These are phyloP conservation scores for Mrakia gelida DNA, from an alignment of 768 basidiomycete genomes.

Conservation along the genomic window DNA sequence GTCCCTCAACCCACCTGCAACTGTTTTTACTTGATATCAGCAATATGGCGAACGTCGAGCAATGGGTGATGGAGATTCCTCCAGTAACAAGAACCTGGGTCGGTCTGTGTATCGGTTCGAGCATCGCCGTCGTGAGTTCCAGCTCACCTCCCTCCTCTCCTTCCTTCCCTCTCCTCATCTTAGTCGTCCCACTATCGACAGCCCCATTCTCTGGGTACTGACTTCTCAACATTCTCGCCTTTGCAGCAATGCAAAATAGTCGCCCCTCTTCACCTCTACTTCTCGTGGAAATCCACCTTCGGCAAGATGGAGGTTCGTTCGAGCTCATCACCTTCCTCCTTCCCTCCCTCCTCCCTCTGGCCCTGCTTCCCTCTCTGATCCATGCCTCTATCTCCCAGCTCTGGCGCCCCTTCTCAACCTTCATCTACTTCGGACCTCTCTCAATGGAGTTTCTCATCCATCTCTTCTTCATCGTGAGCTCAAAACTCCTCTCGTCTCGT, in stretches of 20 bases:
- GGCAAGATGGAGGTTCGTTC: slow-evolving; percentile 67
- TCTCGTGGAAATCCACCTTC: slow-evolving; percentile 80
- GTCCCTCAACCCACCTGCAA: background rate
- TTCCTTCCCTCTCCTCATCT: background rate
- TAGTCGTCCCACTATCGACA: background rate
- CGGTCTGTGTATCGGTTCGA: slow-evolving; percentile 68
- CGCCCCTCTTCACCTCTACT: slow-evolving; percentile 86
- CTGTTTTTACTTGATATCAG: background rate
- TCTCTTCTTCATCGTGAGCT: slow-evolving; percentile 91
- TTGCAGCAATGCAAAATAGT: slow-evolving; percentile 84
- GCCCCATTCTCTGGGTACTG: background rate
- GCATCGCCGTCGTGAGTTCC: slow-evolving; percentile 76
- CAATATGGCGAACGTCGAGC: slow-evolving; percentile 29
- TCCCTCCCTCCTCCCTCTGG: background rate
- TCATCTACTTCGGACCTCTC: slow-evolving; percentile 92
- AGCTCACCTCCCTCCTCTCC: background rate
- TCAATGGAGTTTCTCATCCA: slow-evolving; percentile 94
- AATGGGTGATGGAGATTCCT: slow-evolving; percentile 63
- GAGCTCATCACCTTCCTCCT: background rate
- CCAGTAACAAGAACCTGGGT: slow-evolving; percentile 80
- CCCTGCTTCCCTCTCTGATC: background rate
- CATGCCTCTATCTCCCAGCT: slow-evolving; percentile 50
- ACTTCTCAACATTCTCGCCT: background rate
- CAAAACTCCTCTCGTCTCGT: background rate
- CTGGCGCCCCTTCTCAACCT: slow-evolving; percentile 84